A percentile compares a stretch with the other conserved stretches of the same genome.
Evolutionary conservation across 2,329 filamentous ascomycete species (phyloP).

Genomic region (Neofusicoccum parvum): DNA sequence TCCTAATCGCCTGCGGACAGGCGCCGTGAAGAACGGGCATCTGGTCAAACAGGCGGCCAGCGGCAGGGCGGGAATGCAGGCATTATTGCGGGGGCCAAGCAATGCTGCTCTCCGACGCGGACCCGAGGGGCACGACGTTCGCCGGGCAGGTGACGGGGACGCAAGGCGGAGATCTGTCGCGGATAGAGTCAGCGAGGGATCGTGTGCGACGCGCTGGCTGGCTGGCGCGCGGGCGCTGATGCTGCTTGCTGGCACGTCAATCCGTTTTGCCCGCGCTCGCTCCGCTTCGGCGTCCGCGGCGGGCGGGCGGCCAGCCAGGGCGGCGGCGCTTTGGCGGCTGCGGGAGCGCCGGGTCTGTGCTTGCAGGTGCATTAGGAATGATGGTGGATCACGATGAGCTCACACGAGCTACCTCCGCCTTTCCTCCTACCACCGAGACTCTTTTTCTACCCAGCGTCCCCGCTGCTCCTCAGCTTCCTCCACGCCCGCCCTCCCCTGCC

Average conservation of each 20-base stretch:
- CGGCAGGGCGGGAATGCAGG: slow-evolving; percentile 3
- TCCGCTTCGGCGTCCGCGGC: slow-evolving; percentile 3
- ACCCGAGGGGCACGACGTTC: slow-evolving; percentile 6
- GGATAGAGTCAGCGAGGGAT: slow-evolving; percentile 16
- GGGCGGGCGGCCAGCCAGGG: not conserved
- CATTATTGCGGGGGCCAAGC: slow-evolving; percentile 13
- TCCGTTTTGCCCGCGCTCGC: not conserved
- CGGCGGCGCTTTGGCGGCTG: not conserved
- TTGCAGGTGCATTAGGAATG: slow-evolving; percentile 18
- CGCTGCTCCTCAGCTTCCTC: not conserved
- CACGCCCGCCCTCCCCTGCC: not conserved
- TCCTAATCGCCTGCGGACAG: not conserved
- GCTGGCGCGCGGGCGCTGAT: not conserved
- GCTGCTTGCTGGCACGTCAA: too few relatives aligned
- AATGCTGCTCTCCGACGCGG: slow-evolving; percentile 8
- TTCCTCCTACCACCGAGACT: not conserved
- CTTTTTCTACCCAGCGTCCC: not conserved
- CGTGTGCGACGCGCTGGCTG: not conserved
- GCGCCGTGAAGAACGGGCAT: not conserved
- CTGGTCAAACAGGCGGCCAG: not conserved
- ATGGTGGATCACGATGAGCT: slow-evolving; percentile 14
- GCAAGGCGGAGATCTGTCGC: slow-evolving; percentile 18
- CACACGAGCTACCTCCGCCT: slow-evolving; percentile 13
- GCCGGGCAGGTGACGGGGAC: slow-evolving; percentile 4
- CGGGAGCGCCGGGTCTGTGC: slow-evolving; percentile 21